These are phyloP conservation scores for Populus ilicifolia DNA, from an alignment of 345 rosid species.

Conservation along the genomic window DNA sequence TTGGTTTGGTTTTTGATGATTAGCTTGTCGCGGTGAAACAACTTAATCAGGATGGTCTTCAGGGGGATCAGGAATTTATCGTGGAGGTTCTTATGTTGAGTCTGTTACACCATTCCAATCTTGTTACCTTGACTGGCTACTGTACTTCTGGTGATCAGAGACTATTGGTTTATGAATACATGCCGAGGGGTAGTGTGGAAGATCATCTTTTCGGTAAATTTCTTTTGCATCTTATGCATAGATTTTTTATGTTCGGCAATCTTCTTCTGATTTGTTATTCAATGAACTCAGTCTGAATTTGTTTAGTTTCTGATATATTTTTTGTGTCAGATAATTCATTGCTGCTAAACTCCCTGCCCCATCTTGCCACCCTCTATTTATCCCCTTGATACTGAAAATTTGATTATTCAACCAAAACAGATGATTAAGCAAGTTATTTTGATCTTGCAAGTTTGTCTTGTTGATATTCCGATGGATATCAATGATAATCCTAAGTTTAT, in stretches of 20 bases:
- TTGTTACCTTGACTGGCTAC: slow-evolving; percentile 84
- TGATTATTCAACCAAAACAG: not conserved
- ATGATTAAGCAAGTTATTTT: not conserved
- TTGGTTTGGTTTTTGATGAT: slow-evolving; percentile 5
- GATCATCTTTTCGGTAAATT: slow-evolving; percentile 82
- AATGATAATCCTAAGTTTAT: not conserved
- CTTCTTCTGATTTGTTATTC: not conserved
- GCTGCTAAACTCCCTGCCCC: not conserved
- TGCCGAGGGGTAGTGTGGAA: slow-evolving; percentile 95
- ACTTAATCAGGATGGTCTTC: slow-evolving; percentile 82
- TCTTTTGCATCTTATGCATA: not conserved
- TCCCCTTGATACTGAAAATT: not conserved
- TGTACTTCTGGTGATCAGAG: slow-evolving; percentile 96
- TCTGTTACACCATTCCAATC: slow-evolving; percentile 77
- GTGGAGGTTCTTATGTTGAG: slow-evolving; percentile 98
- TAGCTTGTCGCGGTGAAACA: slow-evolving; percentile 95
- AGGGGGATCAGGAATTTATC: slow-evolving; percentile 85
- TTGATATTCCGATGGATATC: not conserved
- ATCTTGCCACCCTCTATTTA: not conserved
- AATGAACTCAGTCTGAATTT: not conserved
- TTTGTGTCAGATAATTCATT: not conserved
- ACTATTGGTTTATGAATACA: slow-evolving; percentile 87
- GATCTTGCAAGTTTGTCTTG: not conserved
- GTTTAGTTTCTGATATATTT: not conserved
- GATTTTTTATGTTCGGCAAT: not conserved